These are phyloP conservation scores for Pulveroboletus frians DNA, from an alignment of 768 basidiomycete species.

Conservation along the genomic window DNA sequence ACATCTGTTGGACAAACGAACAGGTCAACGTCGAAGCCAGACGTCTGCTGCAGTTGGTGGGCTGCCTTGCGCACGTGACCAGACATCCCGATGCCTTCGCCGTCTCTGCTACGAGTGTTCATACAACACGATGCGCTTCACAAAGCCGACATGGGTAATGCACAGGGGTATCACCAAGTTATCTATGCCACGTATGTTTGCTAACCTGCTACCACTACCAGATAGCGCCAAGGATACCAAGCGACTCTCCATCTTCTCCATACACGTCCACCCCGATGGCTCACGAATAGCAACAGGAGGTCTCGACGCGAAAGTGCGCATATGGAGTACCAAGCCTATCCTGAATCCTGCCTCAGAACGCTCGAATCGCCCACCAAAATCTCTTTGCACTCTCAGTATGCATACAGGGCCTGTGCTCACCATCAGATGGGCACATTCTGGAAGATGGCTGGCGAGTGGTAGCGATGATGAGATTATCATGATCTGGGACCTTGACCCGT, in stretches of 20 bases:
- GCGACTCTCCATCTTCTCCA: slow-evolving; percentile 81
- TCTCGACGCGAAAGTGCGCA: slow-evolving; percentile 90
- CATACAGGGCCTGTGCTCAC: slow-evolving; percentile 92
- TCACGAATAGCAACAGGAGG: slow-evolving; percentile 97
- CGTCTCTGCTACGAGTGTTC: background rate
- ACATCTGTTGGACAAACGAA: too few species aligned
- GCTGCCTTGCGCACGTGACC: too few species aligned
- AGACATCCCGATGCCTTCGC: too few species aligned
- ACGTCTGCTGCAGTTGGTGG: too few species aligned
- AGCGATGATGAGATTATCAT: slow-evolving; percentile 94
- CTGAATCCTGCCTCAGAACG: slow-evolving; percentile 65
- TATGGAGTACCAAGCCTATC: slow-evolving; percentile 97
- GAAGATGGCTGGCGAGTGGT: slow-evolving; percentile 91
- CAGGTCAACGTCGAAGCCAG: too few species aligned
- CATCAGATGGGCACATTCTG: slow-evolving; percentile 91
- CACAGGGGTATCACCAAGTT: slow-evolving; percentile 51
- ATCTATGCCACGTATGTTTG: background rate
- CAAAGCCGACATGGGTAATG: slow-evolving; percentile 83
- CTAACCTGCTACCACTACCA: slow-evolving; percentile 9
- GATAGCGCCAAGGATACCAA: slow-evolving; percentile 52
- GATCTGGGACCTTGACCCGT: slow-evolving; percentile 98
- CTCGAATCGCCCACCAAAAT: slow-evolving; percentile 73
- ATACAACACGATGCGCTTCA: slow-evolving; percentile 64
- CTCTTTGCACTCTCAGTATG: slow-evolving; percentile 85
- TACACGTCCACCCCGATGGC: slow-evolving; percentile 93